Conservation (phyloP, 129 eudicot species). For the Heracleum sosnowskyi region DNA sequence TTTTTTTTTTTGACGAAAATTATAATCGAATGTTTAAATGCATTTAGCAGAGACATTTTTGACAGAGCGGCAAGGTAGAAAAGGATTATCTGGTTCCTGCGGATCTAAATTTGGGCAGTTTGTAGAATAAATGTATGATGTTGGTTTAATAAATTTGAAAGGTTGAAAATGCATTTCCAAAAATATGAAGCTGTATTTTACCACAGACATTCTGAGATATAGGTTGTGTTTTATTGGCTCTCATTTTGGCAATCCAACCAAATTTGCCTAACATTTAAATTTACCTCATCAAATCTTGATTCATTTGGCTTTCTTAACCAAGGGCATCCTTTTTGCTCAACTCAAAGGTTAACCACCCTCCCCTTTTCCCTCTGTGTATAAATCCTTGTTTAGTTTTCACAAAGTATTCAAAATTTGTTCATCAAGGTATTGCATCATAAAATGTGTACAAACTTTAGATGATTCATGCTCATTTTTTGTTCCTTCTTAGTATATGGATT, state of each 20-base stretch:
- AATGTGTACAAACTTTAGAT: no score
- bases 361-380: background rate
- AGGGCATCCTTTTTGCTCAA: background rate
- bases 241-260: background rate
- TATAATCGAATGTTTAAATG: no score
- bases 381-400: background rate
- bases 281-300: background rate
- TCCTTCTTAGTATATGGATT: no score
- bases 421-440: background rate
- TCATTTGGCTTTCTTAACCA: background rate
- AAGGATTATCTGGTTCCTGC: background rate
- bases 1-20: no score
- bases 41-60: no score
- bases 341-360: background rate
- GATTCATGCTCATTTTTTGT: background rate
- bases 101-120: background rate
- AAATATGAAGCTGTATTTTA: background rate
- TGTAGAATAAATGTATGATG: background rate
- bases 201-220: slow-evolving; percentile 1
- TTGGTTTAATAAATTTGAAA: background rate
- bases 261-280: background rate
- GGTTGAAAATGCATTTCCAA: background rate
- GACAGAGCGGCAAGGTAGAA: no score
- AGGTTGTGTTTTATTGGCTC: background rate
- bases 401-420: no score